phyloP scores from a whole-genome alignment of 2,329 filamentous ascomycete genomes.

The Periconia sp. region DNA sequence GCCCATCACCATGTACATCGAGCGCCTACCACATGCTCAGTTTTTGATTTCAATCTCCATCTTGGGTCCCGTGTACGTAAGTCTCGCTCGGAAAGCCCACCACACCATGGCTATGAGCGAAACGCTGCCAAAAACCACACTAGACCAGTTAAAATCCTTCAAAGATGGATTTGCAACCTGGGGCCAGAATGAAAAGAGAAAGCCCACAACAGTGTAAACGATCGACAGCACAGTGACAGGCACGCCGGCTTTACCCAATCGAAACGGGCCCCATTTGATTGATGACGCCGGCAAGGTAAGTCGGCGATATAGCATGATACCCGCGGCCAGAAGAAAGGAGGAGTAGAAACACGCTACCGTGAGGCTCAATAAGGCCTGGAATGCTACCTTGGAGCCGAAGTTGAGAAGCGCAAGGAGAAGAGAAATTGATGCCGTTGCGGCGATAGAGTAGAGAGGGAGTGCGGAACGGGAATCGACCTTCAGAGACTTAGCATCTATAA shows the following conservation, averaged over 20 bases:
- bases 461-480: slow-evolving; percentile 11
- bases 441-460: slow-evolving; percentile 49
- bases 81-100: slow-evolving; percentile 11
- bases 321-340: slow-evolving; percentile 11
- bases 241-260: slow-evolving; percentile 9
- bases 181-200: slow-evolving; percentile 16
- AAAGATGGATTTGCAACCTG: neutral
- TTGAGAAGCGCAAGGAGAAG: slow-evolving; percentile 53
- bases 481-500: too few relatives aligned
- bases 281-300: slow-evolving; percentile 1
- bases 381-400: slow-evolving; percentile 44
- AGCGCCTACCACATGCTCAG: too few relatives aligned
- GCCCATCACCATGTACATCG: too few relatives aligned
- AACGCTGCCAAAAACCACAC: slow-evolving; percentile 14
- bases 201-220: slow-evolving; percentile 10
- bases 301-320: slow-evolving; percentile 15
- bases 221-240: slow-evolving; percentile 11
- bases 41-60: slow-evolving; percentile 12
- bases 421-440: slow-evolving; percentile 47
- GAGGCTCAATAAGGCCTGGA: slow-evolving; percentile 13
- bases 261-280: slow-evolving; percentile 15
- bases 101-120: slow-evolving; percentile 12
- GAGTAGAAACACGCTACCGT: slow-evolving; percentile 15
- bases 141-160: slow-evolving; percentile 19
- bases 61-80: slow-evolving; percentile 22